These are phyloP conservation scores for Penicillium sp. DNA, from an alignment of 2,329 filamentous ascomycete species.

Conservation along the genomic window DNA sequence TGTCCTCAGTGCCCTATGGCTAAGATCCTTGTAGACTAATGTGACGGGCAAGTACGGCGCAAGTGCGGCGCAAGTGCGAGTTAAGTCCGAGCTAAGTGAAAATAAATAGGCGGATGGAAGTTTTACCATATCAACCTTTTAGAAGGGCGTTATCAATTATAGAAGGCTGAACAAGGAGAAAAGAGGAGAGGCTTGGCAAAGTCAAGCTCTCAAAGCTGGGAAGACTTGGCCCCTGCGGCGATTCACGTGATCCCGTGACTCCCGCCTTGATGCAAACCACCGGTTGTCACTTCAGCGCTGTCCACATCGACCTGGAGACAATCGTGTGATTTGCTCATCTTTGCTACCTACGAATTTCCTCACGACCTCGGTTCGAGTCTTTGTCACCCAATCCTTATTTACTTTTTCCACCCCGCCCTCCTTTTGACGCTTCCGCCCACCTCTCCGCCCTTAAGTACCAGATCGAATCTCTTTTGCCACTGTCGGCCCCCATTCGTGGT, in stretches of 20 bases:
- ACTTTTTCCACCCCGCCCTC: constrained; percentile 5
- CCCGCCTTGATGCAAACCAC: constrained; percentile 45
- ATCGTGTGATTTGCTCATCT: constrained; percentile 22
- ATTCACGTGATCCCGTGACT: constrained; percentile 25
- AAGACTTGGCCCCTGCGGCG: constrained; percentile 10
- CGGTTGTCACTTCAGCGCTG: constrained; percentile 31
- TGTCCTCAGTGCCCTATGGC: too few relatives aligned
- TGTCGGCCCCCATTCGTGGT: constrained; percentile 18
- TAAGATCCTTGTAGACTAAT: too few relatives aligned
- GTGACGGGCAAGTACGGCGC: too few relatives aligned
- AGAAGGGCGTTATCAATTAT: too few relatives aligned
- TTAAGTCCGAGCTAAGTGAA: too few relatives aligned
- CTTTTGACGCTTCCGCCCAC: constrained; percentile 33
- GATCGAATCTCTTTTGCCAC: constrained; percentile 14
- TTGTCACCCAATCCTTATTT: not conserved
- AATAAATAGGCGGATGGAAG: too few relatives aligned
- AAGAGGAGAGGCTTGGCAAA: constrained; percentile 5
- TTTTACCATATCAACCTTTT: too few relatives aligned
- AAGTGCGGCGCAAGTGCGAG: too few relatives aligned
- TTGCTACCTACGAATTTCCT: constrained; percentile 17
- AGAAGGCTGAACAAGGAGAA: not conserved
- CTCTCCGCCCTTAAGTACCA: constrained; percentile 27
- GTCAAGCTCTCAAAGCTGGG: constrained; percentile 5
- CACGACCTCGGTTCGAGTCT: constrained; percentile 12
- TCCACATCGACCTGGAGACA: constrained; percentile 18